These are phyloP conservation scores for Anthracocystis panici-leucophaei DNA, from an alignment of 1,284 basidiomycete genomes.

Conservation along the genomic window DNA sequence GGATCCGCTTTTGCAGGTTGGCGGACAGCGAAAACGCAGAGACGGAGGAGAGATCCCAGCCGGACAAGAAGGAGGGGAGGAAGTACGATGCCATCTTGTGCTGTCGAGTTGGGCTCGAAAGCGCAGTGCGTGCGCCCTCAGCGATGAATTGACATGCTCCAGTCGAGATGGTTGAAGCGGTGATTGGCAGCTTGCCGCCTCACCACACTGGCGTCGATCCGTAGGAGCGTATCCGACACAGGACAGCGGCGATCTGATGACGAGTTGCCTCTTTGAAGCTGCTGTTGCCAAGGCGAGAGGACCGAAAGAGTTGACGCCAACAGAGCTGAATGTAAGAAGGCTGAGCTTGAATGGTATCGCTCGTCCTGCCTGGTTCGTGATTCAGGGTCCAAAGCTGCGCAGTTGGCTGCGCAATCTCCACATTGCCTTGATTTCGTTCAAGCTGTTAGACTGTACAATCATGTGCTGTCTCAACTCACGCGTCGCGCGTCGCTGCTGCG, in stretches of 20 bases:
- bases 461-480: neutral
- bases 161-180: neutral
- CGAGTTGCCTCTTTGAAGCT: too few relatives aligned
- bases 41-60: constrained; percentile 48
- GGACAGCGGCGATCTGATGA: too few relatives aligned
- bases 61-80: constrained; percentile 39
- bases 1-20: constrained; percentile 85
- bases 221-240: neutral
- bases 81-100: constrained; percentile 46
- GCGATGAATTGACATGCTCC: constrained; percentile 18
- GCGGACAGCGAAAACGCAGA: constrained; percentile 75
- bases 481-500: too few relatives aligned
- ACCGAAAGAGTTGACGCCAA: neutral
- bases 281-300: neutral
- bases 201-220: constrained; percentile 3
- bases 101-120: neutral
- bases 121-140: constrained; percentile 27
- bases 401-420: neutral
- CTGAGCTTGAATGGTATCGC: constrained; percentile 1
- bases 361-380: neutral
- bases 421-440: constrained; percentile 1
- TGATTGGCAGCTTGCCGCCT: constrained; percentile 20
- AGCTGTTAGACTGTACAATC: too few relatives aligned
- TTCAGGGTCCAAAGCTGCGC: constrained; percentile 39
- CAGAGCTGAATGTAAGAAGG: neutral